These are phyloP conservation scores for Dentipellis fragilis DNA, from an alignment of 768 basidiomycete species.

Conservation along the genomic window DNA sequence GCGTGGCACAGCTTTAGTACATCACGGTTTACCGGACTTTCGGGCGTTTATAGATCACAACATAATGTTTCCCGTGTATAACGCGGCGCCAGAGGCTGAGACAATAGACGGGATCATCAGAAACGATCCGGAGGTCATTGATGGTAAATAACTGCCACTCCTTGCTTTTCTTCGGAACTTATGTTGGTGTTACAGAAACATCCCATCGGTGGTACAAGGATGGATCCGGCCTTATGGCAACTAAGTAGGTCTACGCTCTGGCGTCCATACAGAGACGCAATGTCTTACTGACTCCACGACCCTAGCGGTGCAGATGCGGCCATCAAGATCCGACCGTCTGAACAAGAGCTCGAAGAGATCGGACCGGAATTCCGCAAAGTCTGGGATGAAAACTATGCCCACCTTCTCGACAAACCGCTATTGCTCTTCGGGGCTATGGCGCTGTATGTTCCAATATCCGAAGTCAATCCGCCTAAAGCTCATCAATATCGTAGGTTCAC, in stretches of 20 bases:
- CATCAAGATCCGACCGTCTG: constrained; percentile 16
- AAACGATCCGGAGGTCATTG: constrained; percentile 9
- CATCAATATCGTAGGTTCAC: not conserved
- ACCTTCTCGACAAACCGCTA: constrained; percentile 17
- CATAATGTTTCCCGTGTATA: constrained; percentile 15
- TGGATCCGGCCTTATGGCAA: constrained; percentile 40
- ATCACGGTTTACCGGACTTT: not conserved
- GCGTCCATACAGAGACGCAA: not conserved
- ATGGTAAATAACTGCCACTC: constrained; percentile 5
- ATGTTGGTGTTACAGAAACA: constrained; percentile 18
- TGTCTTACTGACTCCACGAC: not conserved
- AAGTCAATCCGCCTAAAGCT: not conserved
- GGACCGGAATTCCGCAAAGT: constrained; percentile 17
- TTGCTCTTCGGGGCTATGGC: constrained; percentile 6
- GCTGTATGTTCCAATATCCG: constrained; percentile 11
- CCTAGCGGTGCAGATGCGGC: constrained; percentile 16
- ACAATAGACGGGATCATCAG: constrained; percentile 15
- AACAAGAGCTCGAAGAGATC: constrained; percentile 14
- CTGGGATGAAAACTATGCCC: constrained; percentile 16
- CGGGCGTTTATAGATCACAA: constrained; percentile 10
- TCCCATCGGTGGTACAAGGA: constrained; percentile 22
- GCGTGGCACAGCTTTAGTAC: not conserved
- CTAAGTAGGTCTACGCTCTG: constrained; percentile 31
- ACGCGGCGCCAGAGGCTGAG: constrained; percentile 9
- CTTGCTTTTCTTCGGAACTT: not conserved